These are phyloP conservation scores for Cercospora zeae-maydis DNA, from an alignment of 2,329 filamentous ascomycete species.

Conservation along the genomic window DNA sequence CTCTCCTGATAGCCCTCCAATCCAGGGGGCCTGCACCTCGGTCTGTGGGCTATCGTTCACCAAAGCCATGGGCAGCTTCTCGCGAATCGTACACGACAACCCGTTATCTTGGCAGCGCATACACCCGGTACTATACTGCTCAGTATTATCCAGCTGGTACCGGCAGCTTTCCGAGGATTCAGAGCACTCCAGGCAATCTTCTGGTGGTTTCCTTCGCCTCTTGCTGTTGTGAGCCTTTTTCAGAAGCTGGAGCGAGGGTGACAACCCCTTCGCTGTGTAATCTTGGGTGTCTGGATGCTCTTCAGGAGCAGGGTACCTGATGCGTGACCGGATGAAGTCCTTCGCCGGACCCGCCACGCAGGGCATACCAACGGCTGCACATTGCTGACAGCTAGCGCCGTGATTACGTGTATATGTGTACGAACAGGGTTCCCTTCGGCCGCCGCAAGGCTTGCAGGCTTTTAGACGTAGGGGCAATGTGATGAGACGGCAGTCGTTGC, in stretches of 20 bases:
- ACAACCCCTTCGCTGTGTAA: neutral
- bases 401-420: slow-evolving; percentile 32
- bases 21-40: neutral
- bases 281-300: slow-evolving; percentile 14
- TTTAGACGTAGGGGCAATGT: slow-evolving; percentile 35
- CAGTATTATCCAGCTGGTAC: slow-evolving; percentile 6
- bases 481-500: slow-evolving; percentile 38
- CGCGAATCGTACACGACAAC: slow-evolving; percentile 7
- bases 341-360: slow-evolving; percentile 40
- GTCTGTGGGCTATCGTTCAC: neutral
- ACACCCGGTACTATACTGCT: slow-evolving; percentile 9
- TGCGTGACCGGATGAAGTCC: slow-evolving; percentile 23
- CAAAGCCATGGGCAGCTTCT: neutral
- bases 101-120: slow-evolving; percentile 1
- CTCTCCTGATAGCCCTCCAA: neutral
- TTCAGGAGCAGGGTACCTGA: slow-evolving; percentile 24
- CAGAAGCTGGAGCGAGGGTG: neutral
- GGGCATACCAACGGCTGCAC: slow-evolving; percentile 26
- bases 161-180: neutral
- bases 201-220: slow-evolving; percentile 1
- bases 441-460: slow-evolving; percentile 37
- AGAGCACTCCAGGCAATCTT: slow-evolving; percentile 10
- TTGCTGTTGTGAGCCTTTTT: neutral
- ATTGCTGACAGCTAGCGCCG: slow-evolving; percentile 36
- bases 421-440: slow-evolving; percentile 34